A percentile compares a stretch with the other conserved stretches of the same genome.
These are phyloP conservation scores for Vinca minor DNA, from an alignment of 257 asterid species.

Conservation along the genomic window DNA sequence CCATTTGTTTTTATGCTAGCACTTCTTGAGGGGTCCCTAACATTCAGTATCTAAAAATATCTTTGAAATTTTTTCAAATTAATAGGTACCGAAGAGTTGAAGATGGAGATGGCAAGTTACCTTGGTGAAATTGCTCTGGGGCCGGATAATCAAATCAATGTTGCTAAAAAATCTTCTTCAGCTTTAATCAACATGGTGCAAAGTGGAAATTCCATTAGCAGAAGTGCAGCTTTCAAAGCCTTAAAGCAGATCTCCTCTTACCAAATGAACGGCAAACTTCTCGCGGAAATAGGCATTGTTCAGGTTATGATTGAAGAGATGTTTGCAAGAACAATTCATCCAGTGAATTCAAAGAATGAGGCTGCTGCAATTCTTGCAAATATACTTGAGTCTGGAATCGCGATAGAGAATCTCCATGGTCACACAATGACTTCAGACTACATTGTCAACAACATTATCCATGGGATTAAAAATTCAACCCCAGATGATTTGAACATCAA, in stretches of 20 bases:
- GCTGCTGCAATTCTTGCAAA: slow-evolving; percentile 68
- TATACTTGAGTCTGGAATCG: slow-evolving; percentile 55
- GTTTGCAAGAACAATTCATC: slow-evolving; percentile 33
- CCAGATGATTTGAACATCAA: slow-evolving; percentile 53
- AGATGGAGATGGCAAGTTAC: slow-evolving; percentile 56
- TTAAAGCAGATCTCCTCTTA: slow-evolving; percentile 46
- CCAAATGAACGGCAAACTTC: slow-evolving; percentile 44
- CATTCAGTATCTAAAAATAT: too few species aligned
- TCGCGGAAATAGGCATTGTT: slow-evolving; percentile 50
- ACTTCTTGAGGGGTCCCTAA: too few species aligned
- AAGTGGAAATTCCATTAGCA: slow-evolving; percentile 34
- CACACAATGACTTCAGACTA: slow-evolving; percentile 66
- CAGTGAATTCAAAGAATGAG: slow-evolving; percentile 41
- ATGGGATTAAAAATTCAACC: slow-evolving; percentile 34
- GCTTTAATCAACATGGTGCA: slow-evolving; percentile 57
- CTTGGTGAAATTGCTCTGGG: slow-evolving; percentile 53
- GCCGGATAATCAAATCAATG: slow-evolving; percentile 37
- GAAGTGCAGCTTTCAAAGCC: slow-evolving; percentile 66
- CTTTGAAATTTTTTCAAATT: background rate
- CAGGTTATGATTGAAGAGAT: slow-evolving; percentile 71
- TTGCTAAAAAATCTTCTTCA: slow-evolving; percentile 67
- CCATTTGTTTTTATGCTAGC: too few species aligned
- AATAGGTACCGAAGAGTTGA: slow-evolving; percentile 58
- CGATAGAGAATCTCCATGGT: slow-evolving; percentile 44
- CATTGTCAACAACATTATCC: slow-evolving; percentile 50